Base-by-base conservation (phyloP, 176 grass and related monocot genomes). In the Triticum urartu region DNA sequence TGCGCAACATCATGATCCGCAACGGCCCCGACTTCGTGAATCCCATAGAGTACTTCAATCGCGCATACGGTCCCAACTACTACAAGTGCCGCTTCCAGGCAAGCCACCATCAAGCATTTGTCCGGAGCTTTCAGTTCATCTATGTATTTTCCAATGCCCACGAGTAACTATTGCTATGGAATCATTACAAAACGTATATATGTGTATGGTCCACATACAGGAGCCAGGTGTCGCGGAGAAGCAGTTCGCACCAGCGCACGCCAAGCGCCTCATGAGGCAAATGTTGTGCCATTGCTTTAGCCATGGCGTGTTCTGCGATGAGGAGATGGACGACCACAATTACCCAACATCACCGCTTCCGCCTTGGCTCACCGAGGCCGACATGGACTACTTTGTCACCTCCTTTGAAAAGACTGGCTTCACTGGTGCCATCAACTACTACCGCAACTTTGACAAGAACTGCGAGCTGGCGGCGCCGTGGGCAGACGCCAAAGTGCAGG, bases 61-160 rank as follows among this genome's bases (percentile, higher is more conserved):
- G 59, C 12, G 26, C 24, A 3, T 94, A 94, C 11, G 95, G 95
- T 14, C 81, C 69, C 72, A 86, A 24, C 30, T 97, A 91, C 82
- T 97, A 97, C 75, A 34, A 94, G 21, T 86, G 78, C 69, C 90
- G 88, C 11, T 97, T 82, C 73, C 95, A 97, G 90, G 92, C 52
- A 56, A 56, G 52, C 5, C 52, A 56, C 52, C 52, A 56, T 2
- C 52, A 56, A 17, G 0, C 52, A 56, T 56, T 56, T 56, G 52
- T 20, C 17, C 2, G 5, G 52, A 56, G 5, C 52, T 18, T 18
- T 56, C 17, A 17, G 17, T 5, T 56, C 1, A 0, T 18, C 52
- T 56, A 1, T 18, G 17, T 13, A 20, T 56, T 56, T 7, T 56
- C 52, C 20, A 0, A 56, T 56, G 52, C 52, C 4, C 14, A 56